Conservation (phyloP, 2,329 filamentous ascomycete species). For the Monilinia fructigena region DNA sequence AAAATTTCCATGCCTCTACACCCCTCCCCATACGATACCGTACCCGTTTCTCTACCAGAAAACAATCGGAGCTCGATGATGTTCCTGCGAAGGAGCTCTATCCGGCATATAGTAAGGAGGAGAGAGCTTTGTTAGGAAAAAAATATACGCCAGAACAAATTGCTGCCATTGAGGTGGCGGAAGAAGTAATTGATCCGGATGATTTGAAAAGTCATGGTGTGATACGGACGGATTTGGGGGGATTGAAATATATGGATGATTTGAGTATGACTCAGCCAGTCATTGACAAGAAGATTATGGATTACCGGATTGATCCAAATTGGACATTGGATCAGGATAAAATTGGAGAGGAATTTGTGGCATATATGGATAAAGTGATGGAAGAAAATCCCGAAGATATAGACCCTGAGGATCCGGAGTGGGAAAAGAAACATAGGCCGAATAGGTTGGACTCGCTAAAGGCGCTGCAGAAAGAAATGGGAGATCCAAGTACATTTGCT, state of each 20-base stretch:
- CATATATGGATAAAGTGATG: conserved; percentile 40
- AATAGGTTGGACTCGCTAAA: conserved; percentile 30
- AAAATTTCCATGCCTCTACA: conserved; percentile 49
- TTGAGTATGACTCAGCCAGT: conserved; percentile 74
- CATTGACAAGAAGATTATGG: conserved; percentile 66
- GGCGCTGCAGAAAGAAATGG: conserved; percentile 32
- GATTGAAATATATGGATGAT: conserved; percentile 76
- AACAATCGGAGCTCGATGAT: conserved; percentile 39
- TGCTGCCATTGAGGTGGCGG: conserved; percentile 76
- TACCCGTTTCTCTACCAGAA: conserved; percentile 44
- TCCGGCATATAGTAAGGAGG: conserved; percentile 64
- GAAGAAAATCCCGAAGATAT: conserved; percentile 27
- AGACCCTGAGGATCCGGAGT: conserved; percentile 26
- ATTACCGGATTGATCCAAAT: conserved; percentile 34
- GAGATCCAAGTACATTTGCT: conserved; percentile 25
- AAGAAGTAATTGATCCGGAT: conserved; percentile 69
- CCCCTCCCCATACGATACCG: conserved; percentile 42
- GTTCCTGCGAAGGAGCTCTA: conserved; percentile 47
- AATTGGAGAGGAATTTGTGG: conserved; percentile 57
- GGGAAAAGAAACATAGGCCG: conserved; percentile 24
- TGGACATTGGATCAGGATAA: conserved; percentile 59
- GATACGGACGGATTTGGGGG: conserved; percentile 69
- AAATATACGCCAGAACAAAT: conserved; percentile 81
- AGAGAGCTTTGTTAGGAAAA: conserved; percentile 60
- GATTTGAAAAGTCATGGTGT: conserved; percentile 74